Conservation (phyloP, 1,284 basidiomycete genomes). For the Hemileia vastatrix region DNA sequence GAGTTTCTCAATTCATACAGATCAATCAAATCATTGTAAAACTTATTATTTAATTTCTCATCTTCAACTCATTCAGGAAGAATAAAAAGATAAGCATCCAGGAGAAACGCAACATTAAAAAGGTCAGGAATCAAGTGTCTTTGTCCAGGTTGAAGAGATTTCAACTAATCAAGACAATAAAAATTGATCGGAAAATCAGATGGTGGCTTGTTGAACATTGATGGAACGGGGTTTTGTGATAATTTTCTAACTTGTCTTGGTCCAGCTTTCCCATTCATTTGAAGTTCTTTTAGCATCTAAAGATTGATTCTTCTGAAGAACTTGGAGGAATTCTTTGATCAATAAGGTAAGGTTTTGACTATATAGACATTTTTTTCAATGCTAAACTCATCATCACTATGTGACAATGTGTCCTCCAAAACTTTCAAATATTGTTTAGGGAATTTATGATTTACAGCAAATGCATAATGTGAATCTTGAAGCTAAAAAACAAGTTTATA, state of each 20-base stretch:
- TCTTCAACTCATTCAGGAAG: neutral
- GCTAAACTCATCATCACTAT: conserved; percentile 13
- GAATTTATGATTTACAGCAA: conserved; percentile 7
- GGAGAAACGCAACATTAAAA: neutral
- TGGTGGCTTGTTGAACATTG: neutral
- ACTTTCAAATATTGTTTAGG: conserved; percentile 1
- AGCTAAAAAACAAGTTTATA: too few species aligned
- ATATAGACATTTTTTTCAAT: neutral
- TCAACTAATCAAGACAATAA: conserved; percentile 1
- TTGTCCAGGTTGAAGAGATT: neutral
- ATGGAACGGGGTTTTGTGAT: neutral
- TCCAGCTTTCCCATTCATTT: neutral
- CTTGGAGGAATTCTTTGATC: conserved; percentile 1
- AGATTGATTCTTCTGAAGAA: conserved; percentile 2
- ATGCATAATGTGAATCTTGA: neutral
- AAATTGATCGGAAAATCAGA: conserved; percentile 9
- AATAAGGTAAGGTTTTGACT: neutral
- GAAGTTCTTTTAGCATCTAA: neutral
- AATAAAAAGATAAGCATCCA: neutral
- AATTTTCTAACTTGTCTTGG: neutral
- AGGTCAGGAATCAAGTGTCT: neutral
- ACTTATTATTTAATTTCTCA: neutral
- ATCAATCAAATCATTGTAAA: neutral
- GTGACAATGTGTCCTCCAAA: neutral
- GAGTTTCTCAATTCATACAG: neutral